phyloP scores from a whole-genome alignment of 495 filamentous ascomycete species.

The Rhypophila decipiens region DNA sequence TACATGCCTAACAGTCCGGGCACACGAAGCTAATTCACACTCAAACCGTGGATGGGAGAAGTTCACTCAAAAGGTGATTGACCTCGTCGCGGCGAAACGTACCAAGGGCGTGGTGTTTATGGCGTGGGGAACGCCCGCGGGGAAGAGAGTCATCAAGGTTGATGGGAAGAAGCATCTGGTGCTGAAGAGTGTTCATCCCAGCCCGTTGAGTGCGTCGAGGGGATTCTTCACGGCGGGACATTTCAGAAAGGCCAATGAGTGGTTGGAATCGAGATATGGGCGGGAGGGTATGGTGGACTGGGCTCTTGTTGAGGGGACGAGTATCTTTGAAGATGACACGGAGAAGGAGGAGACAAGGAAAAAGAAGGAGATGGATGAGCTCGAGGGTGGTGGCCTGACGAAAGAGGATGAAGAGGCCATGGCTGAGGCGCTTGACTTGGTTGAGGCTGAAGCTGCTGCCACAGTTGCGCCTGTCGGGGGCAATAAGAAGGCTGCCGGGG shows the following conservation, averaged over 20 bases:
- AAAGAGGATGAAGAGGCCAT: constrained; percentile 13
- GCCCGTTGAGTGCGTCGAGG: constrained; percentile 69
- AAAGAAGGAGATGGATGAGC: constrained; percentile 8
- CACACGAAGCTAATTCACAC: constrained; percentile 80
- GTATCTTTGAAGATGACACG: constrained; percentile 16
- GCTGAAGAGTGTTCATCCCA: constrained; percentile 81
- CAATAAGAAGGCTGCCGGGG: constrained; percentile 3
- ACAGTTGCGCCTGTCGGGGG: constrained; percentile 6
- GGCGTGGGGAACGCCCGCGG: constrained; percentile 83
- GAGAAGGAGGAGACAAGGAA: constrained; percentile 5
- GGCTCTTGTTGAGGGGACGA: constrained; percentile 47
- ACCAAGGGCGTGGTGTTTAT: constrained; percentile 83
- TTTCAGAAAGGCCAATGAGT: constrained; percentile 85
- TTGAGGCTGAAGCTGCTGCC: constrained; percentile 2
- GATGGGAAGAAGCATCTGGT: constrained; percentile 68
- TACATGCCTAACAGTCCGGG: constrained; percentile 84
- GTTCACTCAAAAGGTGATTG: constrained; percentile 86
- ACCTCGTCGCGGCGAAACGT: constrained; percentile 69
- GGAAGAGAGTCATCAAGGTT: constrained; percentile 63
- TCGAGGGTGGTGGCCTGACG: constrained; percentile 1
- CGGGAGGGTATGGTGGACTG: constrained; percentile 76
- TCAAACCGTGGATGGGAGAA: constrained; percentile 80
- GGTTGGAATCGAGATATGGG: constrained; percentile 74
- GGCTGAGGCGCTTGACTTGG: constrained; percentile 15
- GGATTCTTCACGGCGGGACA: constrained; percentile 87